Percentiles rank a stretch among this genome's conserved stretches.
Conservation (phyloP, 2,329 filamentous ascomycete species). For the Ascochyta rabiei region DNA sequence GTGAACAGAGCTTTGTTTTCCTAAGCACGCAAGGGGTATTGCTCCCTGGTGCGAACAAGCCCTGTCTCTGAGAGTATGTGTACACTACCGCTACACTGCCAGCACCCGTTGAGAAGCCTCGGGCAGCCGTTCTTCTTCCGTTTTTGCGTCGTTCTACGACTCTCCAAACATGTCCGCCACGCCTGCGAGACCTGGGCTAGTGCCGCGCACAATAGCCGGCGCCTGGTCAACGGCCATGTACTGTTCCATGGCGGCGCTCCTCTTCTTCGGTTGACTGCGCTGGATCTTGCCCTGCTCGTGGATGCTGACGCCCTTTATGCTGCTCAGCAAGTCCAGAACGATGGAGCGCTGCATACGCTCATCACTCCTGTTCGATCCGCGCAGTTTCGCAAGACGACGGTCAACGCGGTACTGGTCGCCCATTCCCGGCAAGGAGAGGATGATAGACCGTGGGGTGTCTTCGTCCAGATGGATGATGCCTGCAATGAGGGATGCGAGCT, state of each 20-base stretch:
- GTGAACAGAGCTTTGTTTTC: neutral
- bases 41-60: neutral
- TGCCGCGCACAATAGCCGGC: slow-evolving; percentile 46
- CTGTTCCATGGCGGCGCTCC: slow-evolving; percentile 44
- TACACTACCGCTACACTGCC: neutral
- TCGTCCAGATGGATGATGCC: slow-evolving; percentile 81
- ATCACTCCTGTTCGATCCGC: slow-evolving; percentile 57
- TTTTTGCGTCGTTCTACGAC: neutral
- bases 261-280: slow-evolving; percentile 41
- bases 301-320: slow-evolving; percentile 87
- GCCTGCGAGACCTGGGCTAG: slow-evolving; percentile 50
- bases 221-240: slow-evolving; percentile 52
- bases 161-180: slow-evolving; percentile 54
- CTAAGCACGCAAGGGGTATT: neutral
- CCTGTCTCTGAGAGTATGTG: neutral
- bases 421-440: slow-evolving; percentile 82
- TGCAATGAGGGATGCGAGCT: slow-evolving; percentile 86
- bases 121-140: neutral
- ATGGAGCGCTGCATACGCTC: slow-evolving; percentile 79
- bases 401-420: slow-evolving; percentile 66
- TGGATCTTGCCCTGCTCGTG: slow-evolving; percentile 88
- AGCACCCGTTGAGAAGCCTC: neutral
- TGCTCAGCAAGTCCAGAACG: slow-evolving; percentile 82
- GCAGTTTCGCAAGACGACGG: slow-evolving; percentile 53
- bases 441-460: slow-evolving; percentile 72